Percentiles rank a stretch among this genome's conserved stretches.
Evolutionary conservation across 225 moss, liverwort and hornwort genomes (phyloP).

Genomic region (Asterella californica): DNA sequence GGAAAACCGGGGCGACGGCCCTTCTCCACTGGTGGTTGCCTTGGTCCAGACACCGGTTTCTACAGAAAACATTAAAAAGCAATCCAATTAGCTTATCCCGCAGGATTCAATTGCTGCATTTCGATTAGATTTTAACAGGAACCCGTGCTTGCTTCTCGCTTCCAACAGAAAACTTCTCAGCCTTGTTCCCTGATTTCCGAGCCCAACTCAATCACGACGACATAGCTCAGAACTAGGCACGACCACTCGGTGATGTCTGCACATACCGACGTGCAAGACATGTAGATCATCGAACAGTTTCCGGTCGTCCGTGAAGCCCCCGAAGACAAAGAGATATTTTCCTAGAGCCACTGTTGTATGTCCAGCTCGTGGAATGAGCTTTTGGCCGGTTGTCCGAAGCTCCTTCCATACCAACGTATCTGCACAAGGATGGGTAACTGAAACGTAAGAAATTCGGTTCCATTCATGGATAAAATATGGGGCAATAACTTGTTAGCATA

Average conservation of each 20-base stretch:
- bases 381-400: constrained; percentile 87
- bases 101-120: neutral
- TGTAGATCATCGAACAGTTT: constrained; percentile 98
- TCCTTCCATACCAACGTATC: constrained; percentile 83
- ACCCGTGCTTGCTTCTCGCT: neutral
- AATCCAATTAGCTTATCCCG: neutral
- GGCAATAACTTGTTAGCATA: neutral
- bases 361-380: constrained; percentile 91
- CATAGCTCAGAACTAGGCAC: neutral
- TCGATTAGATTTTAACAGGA: neutral
- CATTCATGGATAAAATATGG: too few species aligned
- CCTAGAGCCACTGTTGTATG: constrained; percentile 90
- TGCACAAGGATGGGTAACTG: constrained; percentile 17
- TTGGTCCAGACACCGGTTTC: constrained; percentile 89
- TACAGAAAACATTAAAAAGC: constrained; percentile 11
- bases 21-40: constrained; percentile 61
- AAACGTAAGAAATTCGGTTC: too few species aligned
- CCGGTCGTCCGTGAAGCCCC: constrained; percentile 92
- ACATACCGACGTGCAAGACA: constrained; percentile 93
- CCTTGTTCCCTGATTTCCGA: too few species aligned
- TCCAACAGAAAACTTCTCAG: too few species aligned
- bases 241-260: neutral
- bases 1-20: constrained; percentile 88
- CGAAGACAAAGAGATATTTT: constrained; percentile 88
- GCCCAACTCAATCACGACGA: too few species aligned